phyloP scores from a whole-genome alignment of 306 rosid species.

The Arachis stenosperma region DNA sequence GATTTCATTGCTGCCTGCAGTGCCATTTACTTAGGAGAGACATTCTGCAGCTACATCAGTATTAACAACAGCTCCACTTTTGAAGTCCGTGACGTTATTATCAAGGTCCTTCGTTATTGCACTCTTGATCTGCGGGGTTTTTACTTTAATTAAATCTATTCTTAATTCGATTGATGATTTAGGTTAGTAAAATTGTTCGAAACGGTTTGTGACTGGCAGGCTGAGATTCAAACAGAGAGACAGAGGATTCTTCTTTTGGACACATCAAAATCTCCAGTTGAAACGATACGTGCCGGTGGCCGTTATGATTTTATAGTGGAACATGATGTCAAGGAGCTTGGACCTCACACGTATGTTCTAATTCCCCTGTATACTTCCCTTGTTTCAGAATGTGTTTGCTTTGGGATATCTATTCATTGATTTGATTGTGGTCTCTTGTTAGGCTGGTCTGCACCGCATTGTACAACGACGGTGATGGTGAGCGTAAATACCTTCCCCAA shows the following conservation, averaged over 20 bases:
- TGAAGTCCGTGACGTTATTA: constrained; percentile 78
- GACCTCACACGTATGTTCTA: constrained; percentile 86
- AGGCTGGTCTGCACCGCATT: constrained; percentile 97
- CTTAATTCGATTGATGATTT: neutral
- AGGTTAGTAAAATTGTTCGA: neutral
- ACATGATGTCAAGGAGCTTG: constrained; percentile 96
- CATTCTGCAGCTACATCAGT: constrained; percentile 93
- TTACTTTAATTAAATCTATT: neutral
- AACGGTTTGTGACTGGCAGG: constrained; percentile 49
- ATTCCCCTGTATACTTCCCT: neutral
- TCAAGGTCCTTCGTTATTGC: constrained; percentile 54
- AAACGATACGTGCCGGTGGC: constrained; percentile 89
- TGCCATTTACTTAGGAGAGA: constrained; percentile 96
- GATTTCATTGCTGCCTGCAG: constrained; percentile 45
- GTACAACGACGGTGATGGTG: constrained; percentile 88
- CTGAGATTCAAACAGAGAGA: constrained; percentile 97
- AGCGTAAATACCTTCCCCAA: constrained; percentile 96
- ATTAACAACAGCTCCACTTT: constrained; percentile 90
- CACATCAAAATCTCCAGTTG: constrained; percentile 89
- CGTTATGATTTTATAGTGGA: constrained; percentile 97
- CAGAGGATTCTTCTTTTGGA: constrained; percentile 91
- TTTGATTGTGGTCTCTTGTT: constrained; percentile 16
- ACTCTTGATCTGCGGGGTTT: neutral
- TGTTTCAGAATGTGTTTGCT: constrained; percentile 6
- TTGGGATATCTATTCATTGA: neutral